phyloP scores from a whole-genome alignment of 1,139 yeast species.

The Geotrichum aggregatum region DNA sequence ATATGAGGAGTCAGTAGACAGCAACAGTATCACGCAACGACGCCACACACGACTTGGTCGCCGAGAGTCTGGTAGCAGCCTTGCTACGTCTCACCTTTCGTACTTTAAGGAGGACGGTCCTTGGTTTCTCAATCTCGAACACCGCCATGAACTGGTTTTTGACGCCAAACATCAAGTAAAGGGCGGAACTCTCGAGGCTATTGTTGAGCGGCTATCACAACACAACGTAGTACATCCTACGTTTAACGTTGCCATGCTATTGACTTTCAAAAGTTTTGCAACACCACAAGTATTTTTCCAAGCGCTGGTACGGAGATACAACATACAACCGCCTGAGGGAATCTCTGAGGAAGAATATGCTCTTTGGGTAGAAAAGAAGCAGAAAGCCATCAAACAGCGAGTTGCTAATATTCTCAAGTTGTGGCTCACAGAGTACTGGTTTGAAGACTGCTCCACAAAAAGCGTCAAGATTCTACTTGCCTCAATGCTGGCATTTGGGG shows the following conservation, averaged over 20 bases:
- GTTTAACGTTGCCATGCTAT: conserved; percentile 66
- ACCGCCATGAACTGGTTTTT: conserved; percentile 65
- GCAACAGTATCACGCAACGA: conserved; percentile 1
- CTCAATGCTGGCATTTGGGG: conserved; percentile 57
- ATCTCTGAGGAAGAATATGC: conserved; percentile 77
- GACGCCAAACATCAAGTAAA: conserved; percentile 71
- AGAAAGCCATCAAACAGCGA: conserved; percentile 57
- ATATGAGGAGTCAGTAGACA: background rate
- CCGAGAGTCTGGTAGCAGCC: conserved; percentile 13
- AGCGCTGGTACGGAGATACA: conserved; percentile 60
- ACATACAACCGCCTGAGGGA: conserved; percentile 82
- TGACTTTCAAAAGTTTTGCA: conserved; percentile 74
- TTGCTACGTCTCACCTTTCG: conserved; percentile 16
- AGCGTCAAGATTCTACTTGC: conserved; percentile 38
- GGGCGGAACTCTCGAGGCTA: conserved; percentile 81
- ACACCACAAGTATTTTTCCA: conserved; percentile 62
- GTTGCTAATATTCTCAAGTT: conserved; percentile 68
- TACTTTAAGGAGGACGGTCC: conserved; percentile 41
- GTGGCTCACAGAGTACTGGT: conserved; percentile 76
- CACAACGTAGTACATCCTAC: conserved; percentile 66
- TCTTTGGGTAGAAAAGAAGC: conserved; percentile 73
- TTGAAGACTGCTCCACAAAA: conserved; percentile 34
- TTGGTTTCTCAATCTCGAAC: conserved; percentile 80
- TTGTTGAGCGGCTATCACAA: conserved; percentile 78
- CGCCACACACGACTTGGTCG: conserved; percentile 11